Evolutionary conservation across 345 rosid species (phyloP).

Genomic region (Mallotus nudiflorus): DNA sequence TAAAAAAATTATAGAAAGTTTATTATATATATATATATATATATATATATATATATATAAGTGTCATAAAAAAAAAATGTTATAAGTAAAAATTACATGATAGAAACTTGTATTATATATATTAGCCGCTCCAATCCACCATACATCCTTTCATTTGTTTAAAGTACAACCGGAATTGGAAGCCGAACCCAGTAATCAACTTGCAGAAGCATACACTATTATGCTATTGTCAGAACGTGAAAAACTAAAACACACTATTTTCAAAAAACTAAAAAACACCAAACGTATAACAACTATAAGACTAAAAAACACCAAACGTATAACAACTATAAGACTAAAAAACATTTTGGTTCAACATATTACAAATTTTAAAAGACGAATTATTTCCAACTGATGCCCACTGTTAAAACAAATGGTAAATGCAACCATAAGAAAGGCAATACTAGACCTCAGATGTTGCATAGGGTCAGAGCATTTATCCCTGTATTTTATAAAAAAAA

Average conservation of each 20-base stretch:
- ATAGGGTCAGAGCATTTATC: neutral
- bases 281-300: conserved; percentile 7
- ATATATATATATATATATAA: too few relatives aligned
- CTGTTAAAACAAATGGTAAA: neutral
- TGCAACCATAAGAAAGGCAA: neutral
- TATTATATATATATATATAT: too few relatives aligned
- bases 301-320: conserved; percentile 3
- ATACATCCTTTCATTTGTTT: conserved; percentile 54
- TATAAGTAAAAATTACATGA: too few relatives aligned
- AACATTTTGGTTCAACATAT: neutral
- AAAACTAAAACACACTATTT: too few relatives aligned
- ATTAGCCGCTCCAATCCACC: conserved; percentile 50
- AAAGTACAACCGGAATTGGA: conserved; percentile 31
- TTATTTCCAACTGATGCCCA: neutral
- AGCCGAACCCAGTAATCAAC: conserved; percentile 18
- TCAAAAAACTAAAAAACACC: neutral
- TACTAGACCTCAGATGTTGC: neutral
- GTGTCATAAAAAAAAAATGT: too few relatives aligned
- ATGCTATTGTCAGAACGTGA: neutral
- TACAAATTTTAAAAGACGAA: neutral
- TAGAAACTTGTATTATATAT: too few relatives aligned
- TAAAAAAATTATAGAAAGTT: too few relatives aligned
- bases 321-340: neutral
- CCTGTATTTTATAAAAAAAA: too few relatives aligned
- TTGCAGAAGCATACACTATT: neutral